A percentile compares a stretch with the other conserved stretches of the same genome.
phyloP scores from a whole-genome alignment of 2,329 filamentous ascomycete genomes.

The Colletotrichum orbiculare region DNA sequence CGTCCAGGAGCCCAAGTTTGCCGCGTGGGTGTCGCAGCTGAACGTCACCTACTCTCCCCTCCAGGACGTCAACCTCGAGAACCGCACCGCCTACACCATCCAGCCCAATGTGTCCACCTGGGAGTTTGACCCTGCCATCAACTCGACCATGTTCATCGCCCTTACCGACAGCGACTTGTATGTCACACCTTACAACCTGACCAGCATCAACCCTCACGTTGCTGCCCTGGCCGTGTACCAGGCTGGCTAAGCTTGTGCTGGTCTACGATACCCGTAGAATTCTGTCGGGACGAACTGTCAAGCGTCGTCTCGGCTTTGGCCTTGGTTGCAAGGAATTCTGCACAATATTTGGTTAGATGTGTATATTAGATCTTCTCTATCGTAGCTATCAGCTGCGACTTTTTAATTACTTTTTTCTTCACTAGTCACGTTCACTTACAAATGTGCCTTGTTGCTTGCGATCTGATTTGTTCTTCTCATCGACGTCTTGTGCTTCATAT shows the following conservation, averaged over 20 bases:
- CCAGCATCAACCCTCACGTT: slow-evolving; percentile 80
- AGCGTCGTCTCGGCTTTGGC: too few relatives aligned
- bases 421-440: too few relatives aligned
- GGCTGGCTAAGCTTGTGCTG: slow-evolving; percentile 68
- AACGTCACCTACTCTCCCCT: slow-evolving; percentile 77
- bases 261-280: too few relatives aligned
- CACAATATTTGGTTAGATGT: too few relatives aligned
- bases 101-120: slow-evolving; percentile 79
- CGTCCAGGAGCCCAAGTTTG: slow-evolving; percentile 71
- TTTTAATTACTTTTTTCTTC: too few relatives aligned
- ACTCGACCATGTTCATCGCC: slow-evolving; percentile 83
- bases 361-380: too few relatives aligned
- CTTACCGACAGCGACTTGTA: slow-evolving; percentile 76
- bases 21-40: slow-evolving; percentile 82
- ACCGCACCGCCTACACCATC: slow-evolving; percentile 71
- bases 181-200: slow-evolving; percentile 82
- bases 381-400: too few relatives aligned
- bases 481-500: too few relatives aligned
- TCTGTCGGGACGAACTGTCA: too few relatives aligned
- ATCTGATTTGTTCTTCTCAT: too few relatives aligned
- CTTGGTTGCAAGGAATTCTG: too few relatives aligned
- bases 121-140: slow-evolving; percentile 74
- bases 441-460: too few relatives aligned
- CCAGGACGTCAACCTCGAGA: slow-evolving; percentile 57
- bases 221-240: slow-evolving; percentile 81